A percentile compares a stretch with the other conserved stretches of the same genome.
Evolutionary conservation across 2,329 filamentous ascomycete genomes (phyloP).

Genomic region (Blastomyces emzantsi): DNA sequence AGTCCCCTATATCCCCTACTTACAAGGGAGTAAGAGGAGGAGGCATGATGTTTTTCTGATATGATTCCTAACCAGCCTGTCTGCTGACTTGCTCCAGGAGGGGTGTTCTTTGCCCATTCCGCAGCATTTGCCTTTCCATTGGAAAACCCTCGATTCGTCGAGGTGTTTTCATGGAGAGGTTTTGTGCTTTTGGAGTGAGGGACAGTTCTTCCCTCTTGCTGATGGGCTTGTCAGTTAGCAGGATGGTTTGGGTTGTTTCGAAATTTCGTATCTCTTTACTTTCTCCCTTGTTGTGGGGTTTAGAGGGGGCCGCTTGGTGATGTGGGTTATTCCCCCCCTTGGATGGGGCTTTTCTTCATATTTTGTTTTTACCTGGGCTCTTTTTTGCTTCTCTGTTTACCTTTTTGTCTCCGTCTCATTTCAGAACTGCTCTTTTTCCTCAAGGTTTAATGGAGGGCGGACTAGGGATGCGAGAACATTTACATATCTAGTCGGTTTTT

Average conservation of each 20-base stretch:
- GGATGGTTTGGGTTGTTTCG: not conserved
- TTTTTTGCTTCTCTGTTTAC: conserved; percentile 16
- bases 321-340: not conserved
- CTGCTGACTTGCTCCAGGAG: not conserved
- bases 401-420: conserved; percentile 39
- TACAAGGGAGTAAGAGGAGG: not conserved
- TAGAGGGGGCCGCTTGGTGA: not conserved
- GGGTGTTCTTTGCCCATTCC: not conserved
- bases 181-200: not conserved
- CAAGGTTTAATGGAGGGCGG: conserved; percentile 43
- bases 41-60: not conserved
- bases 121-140: conserved; percentile 9
- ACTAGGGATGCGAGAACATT: conserved; percentile 50
- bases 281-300: not conserved
- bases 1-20: not conserved
- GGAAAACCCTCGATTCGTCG: conserved; percentile 7
- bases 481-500: not conserved
- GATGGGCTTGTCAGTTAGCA: not conserved
- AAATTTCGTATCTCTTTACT: not conserved
- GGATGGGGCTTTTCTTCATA: not conserved
- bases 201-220: not conserved
- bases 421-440: conserved; percentile 45
- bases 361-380: not conserved
- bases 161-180: conserved; percentile 13
- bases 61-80: not conserved